Evolutionary conservation across 78 protist species (phyloP).

Genomic region (Trichosphaerium sp.): DNA sequence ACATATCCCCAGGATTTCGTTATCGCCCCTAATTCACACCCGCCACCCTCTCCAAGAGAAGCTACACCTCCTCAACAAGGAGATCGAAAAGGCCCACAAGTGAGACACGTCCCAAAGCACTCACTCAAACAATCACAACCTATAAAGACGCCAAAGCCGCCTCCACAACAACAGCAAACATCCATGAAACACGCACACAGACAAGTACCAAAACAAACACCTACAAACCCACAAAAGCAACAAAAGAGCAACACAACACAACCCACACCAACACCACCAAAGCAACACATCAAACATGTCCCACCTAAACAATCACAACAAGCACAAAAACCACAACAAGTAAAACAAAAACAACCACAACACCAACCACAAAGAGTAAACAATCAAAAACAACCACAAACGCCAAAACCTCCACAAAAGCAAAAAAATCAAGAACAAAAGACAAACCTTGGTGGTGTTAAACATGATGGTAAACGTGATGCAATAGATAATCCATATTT

Average conservation of each 20-base stretch:
- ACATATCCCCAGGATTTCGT: too few species aligned
- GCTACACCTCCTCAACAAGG: too few species aligned
- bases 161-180: conserved; percentile 10
- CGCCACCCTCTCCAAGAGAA: too few species aligned
- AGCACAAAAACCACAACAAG: background rate
- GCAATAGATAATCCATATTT: background rate
- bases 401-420: background rate
- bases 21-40: too few species aligned
- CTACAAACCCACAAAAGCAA: conserved; percentile 1
- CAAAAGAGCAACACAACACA: background rate
- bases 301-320: background rate
- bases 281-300: background rate
- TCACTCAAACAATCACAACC: background rate
- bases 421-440: background rate
- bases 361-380: conserved; percentile 8
- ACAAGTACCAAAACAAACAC: background rate
- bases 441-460: too few species aligned
- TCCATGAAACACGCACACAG: background rate
- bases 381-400: background rate
- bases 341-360: conserved; percentile 3
- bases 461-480: too few species aligned
- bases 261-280: background rate
- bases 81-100: too few species aligned
- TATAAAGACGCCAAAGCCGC: background rate
- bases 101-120: too few species aligned